phyloP scores from a whole-genome alignment of 2,329 filamentous ascomycete species.

The Pseudodiploospora longispora region DNA sequence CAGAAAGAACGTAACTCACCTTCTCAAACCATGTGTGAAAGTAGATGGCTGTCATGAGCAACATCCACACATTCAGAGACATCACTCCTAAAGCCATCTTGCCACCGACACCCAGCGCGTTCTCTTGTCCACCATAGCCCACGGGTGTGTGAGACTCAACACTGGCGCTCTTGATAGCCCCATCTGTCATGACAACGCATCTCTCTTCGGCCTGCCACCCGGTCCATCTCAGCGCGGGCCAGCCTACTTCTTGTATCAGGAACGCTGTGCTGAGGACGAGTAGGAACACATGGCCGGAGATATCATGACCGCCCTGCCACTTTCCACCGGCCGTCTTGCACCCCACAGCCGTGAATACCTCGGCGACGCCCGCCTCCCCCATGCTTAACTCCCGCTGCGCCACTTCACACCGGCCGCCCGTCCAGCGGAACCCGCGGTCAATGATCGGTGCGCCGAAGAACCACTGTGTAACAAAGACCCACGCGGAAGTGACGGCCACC shows the following conservation, averaged over 20 bases:
- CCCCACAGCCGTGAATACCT: constrained; percentile 62
- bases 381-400: constrained; percentile 38
- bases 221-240: constrained; percentile 40
- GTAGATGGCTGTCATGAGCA: constrained; percentile 96
- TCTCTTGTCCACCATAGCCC: constrained; percentile 16
- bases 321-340: constrained; percentile 75
- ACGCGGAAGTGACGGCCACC: constrained; percentile 62
- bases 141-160: constrained; percentile 32
- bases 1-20: constrained; percentile 37
- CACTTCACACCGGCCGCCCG: constrained; percentile 73
- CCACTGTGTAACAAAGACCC: constrained; percentile 91
- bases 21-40: constrained; percentile 99
- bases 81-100: constrained; percentile 57
- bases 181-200: constrained; percentile 57
- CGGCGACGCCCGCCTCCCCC: constrained; percentile 37
- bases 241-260: constrained; percentile 70
- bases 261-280: constrained; percentile 78
- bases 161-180: constrained; percentile 52
- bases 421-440: constrained; percentile 81
- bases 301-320: constrained; percentile 94
- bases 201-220: constrained; percentile 49
- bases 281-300: constrained; percentile 91
- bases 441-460: constrained; percentile 88
- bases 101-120: constrained; percentile 36
- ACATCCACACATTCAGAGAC: constrained; percentile 81